A percentile compares a stretch with the other conserved stretches of the same genome.
Conservation (phyloP, 108 stramenopile genomes). For the Nitzschia sp. region DNA sequence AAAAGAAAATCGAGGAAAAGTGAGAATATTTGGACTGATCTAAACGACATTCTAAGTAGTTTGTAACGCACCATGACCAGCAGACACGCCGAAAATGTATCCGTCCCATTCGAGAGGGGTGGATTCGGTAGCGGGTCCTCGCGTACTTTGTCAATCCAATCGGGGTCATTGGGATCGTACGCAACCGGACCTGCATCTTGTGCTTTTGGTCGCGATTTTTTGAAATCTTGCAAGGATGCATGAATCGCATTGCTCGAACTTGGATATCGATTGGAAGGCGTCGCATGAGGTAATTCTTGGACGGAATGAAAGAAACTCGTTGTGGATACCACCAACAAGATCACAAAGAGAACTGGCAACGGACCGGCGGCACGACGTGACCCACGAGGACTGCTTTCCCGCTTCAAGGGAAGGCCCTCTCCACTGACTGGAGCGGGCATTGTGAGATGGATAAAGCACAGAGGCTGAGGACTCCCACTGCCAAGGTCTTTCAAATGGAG, state of each 20-base stretch:
- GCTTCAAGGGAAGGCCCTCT: too few relatives aligned
- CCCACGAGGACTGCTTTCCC: too few relatives aligned
- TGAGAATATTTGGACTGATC: not conserved
- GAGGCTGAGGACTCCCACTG: too few relatives aligned
- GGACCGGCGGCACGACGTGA: not conserved
- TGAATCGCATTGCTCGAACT: not conserved
- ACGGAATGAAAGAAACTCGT: not conserved
- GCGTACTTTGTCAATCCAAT: not conserved
- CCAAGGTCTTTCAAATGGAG: too few relatives aligned
- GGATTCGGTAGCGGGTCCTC: conserved; percentile 42
- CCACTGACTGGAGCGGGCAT: too few relatives aligned
- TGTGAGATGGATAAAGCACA: too few relatives aligned
- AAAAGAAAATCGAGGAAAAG: not conserved
- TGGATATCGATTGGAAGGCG: not conserved
- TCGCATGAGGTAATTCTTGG: not conserved
- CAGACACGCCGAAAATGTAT: conserved; percentile 55
- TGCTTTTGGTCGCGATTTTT: not conserved
- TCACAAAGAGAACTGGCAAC: not conserved
- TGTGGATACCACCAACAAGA: not conserved
- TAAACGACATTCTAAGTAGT: not conserved
- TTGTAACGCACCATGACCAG: conserved; percentile 50
- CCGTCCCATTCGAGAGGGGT: conserved; percentile 7
- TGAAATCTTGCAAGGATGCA: conserved; percentile 5
- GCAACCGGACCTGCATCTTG: not conserved
- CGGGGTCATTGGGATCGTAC: not conserved